Conservation (phyloP, 2,329 filamentous ascomycete genomes). For the Thielaviopsis euricoi region DNA sequence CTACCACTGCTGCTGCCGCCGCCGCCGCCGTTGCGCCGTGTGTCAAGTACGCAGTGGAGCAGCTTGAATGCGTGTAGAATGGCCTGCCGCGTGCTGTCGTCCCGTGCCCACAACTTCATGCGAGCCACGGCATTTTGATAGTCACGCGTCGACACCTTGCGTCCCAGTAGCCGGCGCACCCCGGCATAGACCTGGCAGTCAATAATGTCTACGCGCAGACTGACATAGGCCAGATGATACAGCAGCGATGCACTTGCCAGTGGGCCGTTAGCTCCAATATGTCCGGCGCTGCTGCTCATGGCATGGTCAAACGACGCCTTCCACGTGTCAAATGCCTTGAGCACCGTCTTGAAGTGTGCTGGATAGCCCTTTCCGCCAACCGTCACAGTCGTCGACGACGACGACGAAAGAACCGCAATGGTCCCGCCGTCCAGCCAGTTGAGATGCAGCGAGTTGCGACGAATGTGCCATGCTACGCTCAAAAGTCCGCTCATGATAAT, state of each 20-base stretch:
- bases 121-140: constrained; percentile 54
- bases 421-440: constrained; percentile 57
- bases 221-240: constrained; percentile 78
- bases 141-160: constrained; percentile 62
- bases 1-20: constrained; percentile 11
- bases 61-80: constrained; percentile 75
- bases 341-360: constrained; percentile 40
- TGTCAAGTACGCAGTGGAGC: constrained; percentile 53
- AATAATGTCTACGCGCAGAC: constrained; percentile 73
- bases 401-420: background rate
- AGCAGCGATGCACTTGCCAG: constrained; percentile 68
- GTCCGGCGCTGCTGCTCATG: constrained; percentile 23
- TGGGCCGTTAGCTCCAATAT: constrained; percentile 40
- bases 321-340: constrained; percentile 75
- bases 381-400: background rate
- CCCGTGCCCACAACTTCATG: constrained; percentile 67
- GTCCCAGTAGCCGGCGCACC: constrained; percentile 58
- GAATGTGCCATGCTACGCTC: constrained; percentile 87
- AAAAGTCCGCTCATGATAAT: constrained; percentile 81
- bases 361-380: background rate
- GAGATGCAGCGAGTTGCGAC: constrained; percentile 70
- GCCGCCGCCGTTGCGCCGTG: constrained; percentile 19
- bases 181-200: constrained; percentile 83
- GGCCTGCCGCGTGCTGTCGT: constrained; percentile 59
- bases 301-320: constrained; percentile 67